A percentile compares a stretch with the other conserved stretches of the same genome.
phyloP scores from a whole-genome alignment of 164 flowering plant species.

The Vitis vinifera region ASM3070453v1 NC_081815.1:775501-776000 shows the following conservation, averaged over 20 bases:
- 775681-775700: too few species aligned
- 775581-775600: conserved; percentile 48
- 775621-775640: conserved; percentile 41
- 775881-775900: conserved; percentile 73
- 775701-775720: too few species aligned
- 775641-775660: conserved; percentile 68
- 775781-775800: conserved; percentile 55
- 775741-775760: too few species aligned
- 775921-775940: conserved; percentile 46
- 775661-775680: not conserved
- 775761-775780: conserved; percentile 29
- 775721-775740: too few species aligned
- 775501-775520: too few species aligned
- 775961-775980: conserved; percentile 65
- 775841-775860: conserved; percentile 51
- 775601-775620: conserved; percentile 56
- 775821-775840: conserved; percentile 49
- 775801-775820: conserved; percentile 27
- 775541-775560: too few species aligned
- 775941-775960: conserved; percentile 60
- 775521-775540: too few species aligned
- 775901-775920: conserved; percentile 72
- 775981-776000: conserved; percentile 37
- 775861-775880: conserved; percentile 58
- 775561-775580: too few species aligned